Evolutionary conservation across 495 filamentous ascomycete species (phyloP), one percentile per base, ranked within the genome.

Genomic region (Penicillium antarcticum): DNA sequence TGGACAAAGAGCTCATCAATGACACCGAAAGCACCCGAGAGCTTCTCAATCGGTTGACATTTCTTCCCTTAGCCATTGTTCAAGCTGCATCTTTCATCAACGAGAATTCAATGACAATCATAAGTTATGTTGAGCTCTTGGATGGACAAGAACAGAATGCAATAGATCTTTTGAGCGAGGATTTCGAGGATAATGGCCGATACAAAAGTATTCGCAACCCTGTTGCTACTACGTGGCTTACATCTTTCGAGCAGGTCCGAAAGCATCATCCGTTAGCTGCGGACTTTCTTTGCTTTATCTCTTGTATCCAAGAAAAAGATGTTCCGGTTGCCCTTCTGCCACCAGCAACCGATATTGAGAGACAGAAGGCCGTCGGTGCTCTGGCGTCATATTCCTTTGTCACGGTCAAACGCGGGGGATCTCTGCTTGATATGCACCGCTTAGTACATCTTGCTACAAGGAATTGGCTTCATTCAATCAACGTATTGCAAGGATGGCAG

Each of bases 201-300:
- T 78, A 81, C 48, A 33, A 31, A 4, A 67, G 62, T 5, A 65
- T 56, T 13, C 61, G 72, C 14, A 84, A 82, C 48, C 68, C 81
- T 4, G 68, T 84, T 1, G 78, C 76, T 2, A 69, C 66, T 1
- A 85, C 80, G 0, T 84, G 77, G 80, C 62, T 76, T 0, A 72
- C 80, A 1, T 80, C 79, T 0, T 79, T 84, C 42, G 49, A 65
- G 0, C 72, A 82, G 51, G 77, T 83, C 10, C 64, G 51, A 24
- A 32, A 60, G 7, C 37, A 46, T 2, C 45, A 73, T 33, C 36
- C 32, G 0, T 8, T 65, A 0, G 76, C 78, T 0, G 58, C 67
- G 0, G 53, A 75, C 0, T 67, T 68, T 41, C 51, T 83, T 1
- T 60, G 53, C 0, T 69, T 77, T 45, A 73, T 82, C 58, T 56